Percentiles rank a stretch among this genome's conserved stretches.
Evolutionary conservation across 768 basidiomycete genomes (phyloP).

Genomic region (Lentinula sp.): DNA sequence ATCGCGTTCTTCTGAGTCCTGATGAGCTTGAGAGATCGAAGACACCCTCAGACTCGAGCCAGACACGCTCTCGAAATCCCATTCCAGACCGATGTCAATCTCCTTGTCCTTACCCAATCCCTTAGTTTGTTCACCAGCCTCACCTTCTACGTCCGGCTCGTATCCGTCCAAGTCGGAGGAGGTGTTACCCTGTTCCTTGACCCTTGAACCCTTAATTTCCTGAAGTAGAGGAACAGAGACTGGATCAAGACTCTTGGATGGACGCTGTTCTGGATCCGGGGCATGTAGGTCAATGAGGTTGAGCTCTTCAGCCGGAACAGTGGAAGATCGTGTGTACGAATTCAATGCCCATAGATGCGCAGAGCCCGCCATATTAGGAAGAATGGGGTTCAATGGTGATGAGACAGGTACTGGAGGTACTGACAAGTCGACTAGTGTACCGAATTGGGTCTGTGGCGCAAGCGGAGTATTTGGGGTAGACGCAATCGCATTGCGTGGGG

Average conservation of each 20-base stretch:
- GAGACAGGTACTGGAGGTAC: background rate
- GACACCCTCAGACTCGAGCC: background rate
- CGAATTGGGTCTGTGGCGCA: background rate
- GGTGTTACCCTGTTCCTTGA: background rate
- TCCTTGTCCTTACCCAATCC: background rate
- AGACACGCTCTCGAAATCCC: constrained; percentile 3
- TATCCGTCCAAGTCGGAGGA: background rate
- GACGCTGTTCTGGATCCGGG: background rate
- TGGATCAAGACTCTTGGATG: background rate
- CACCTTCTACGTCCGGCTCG: background rate
- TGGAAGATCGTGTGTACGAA: background rate
- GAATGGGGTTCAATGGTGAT: background rate
- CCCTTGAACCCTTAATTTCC: background rate
- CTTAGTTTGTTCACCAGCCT: background rate
- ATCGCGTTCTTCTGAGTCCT: background rate
- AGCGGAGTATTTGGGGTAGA: background rate
- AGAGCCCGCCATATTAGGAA: background rate
- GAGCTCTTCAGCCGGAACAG: background rate
- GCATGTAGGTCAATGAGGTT: constrained; percentile 5
- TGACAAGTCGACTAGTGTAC: background rate
- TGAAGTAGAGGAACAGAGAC: background rate
- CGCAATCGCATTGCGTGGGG: background rate
- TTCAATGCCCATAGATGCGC: background rate
- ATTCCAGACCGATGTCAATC: background rate
- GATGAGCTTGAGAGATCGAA: background rate